Base-by-base conservation (phyloP, 495 filamentous ascomycete genomes). In the Monascus purpureus region DNA sequence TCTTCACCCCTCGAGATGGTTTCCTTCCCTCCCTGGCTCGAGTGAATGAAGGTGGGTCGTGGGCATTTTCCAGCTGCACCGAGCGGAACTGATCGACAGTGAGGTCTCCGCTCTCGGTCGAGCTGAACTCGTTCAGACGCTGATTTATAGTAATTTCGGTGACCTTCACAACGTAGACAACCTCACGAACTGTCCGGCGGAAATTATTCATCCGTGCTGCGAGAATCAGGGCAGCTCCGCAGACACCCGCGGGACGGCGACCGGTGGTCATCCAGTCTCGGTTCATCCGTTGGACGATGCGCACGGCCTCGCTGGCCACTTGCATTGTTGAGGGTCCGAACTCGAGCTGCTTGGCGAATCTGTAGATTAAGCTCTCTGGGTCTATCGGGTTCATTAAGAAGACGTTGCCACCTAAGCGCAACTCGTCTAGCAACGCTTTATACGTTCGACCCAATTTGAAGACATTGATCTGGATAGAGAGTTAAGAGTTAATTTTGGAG, bases 141-240 rank as follows among this genome's bases (percentile, higher is more conserved):
- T 87, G 80, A 35, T 77, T 75, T 40, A 97, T 81, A 2, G 90
- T 97, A 18, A 79, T 62, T 42, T 92, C 88, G 7, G 85, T 84
- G 17, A 95, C 87, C 43, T 93, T 94, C 37, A 93, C 92, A 12
- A 94, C 75, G 45, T 93, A 95, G 17, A 96, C 90, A 8, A 96
- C 78, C 57, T 97, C 90, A 16, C 84, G 69, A 4, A 92, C 73
- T 0, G 82, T 90, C 13, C 90, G 78, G 23, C 88, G 77, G 51
- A 88, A 96, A 52, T 95, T 95, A 63, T 94, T 92, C 75, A 94
- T 93, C 19, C 92, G 80, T 7, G 90, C 85, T 13, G 90, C 92
- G 40, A 97, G 73, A 40, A 97, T 82, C 35, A 97, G 68, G 37
- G 85, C 86, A 7, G 90, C 92, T 37, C 90, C 92, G 55, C 85